Base-by-base conservation (phyloP, 441 rosid species). In the Pelargonium citronellum region DNA sequence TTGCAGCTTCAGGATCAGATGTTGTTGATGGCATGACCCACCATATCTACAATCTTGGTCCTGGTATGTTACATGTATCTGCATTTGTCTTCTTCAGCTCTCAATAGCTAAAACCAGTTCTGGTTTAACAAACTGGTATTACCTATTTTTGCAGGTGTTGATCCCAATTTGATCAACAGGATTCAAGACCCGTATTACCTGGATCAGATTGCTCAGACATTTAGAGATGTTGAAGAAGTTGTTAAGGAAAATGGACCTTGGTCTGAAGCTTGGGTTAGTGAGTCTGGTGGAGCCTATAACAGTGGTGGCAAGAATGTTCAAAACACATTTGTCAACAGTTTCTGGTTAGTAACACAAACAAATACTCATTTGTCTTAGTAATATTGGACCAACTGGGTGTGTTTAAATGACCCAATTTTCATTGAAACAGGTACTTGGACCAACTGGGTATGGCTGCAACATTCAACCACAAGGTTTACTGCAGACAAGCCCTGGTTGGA, bases 251-350 rank as follows among this genome's bases (percentile, higher is more conserved):
- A 74, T 11, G 89, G 86, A 0, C 86, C 90, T 0, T 84, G 88
- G 89, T 60, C 91, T 0, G 77, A 72, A 5, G 74, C 87, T 0
- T 89, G 96, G 96, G 86, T 89, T 12, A 83, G 90, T 0, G 96
- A 89, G 79, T 17, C 92, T 1, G 91, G 92, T 66, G 89, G 95
- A 58, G 91, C 92, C 65, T 89, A 78, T 57, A 89, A 89, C 65
- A 87, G 89, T 49, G 92, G 96, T 16, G 84, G 94, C 75, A 87
- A 78, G 72, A 80, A 80, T 66, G 90, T 89, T 9, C 84, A 87
- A 0, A 81, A 80, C 47, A 78, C 85, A 8, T 89, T 87, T 67
- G 86, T 73, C 24, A 34, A 87, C 67, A 89, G 89, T 17, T 89
- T 87, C 75, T 89, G 90, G 92, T 85, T 47, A 74, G 47, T n/a